These are phyloP conservation scores for Penicillium steckii DNA, from an alignment of 495 filamentous ascomycete genomes.

Conservation along the genomic window DNA sequence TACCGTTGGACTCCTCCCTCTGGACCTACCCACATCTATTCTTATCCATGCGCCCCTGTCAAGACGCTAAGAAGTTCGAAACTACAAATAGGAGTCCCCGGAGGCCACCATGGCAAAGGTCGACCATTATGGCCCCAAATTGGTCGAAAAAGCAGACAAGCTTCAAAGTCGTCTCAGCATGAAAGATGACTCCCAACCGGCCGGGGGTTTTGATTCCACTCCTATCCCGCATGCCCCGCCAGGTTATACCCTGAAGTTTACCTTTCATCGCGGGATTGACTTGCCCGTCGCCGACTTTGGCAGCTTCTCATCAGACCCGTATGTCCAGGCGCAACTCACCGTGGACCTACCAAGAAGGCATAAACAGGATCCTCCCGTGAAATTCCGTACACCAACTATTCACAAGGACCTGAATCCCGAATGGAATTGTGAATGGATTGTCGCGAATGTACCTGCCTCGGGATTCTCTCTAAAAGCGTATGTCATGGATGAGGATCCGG, in stretches of 20 bases:
- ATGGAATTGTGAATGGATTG: slow-evolving; percentile 85
- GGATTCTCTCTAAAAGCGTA: slow-evolving; percentile 80
- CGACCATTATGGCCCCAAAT: slow-evolving; percentile 44
- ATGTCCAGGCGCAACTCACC: slow-evolving; percentile 65
- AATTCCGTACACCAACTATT: slow-evolving; percentile 74
- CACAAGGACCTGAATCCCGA: slow-evolving; percentile 65
- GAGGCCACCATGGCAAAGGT: slow-evolving; percentile 26
- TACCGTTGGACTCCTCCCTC: too few relatives aligned
- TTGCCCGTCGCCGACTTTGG: slow-evolving; percentile 80
- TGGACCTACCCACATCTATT: background rate
- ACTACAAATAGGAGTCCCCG: too few relatives aligned
- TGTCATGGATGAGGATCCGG: slow-evolving; percentile 84
- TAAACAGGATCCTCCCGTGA: slow-evolving; percentile 71
- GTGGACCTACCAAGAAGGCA: slow-evolving; percentile 66
- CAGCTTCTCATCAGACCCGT: slow-evolving; percentile 81
- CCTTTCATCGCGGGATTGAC: slow-evolving; percentile 75
- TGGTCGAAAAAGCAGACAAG: slow-evolving; percentile 58
- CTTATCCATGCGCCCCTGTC: too few relatives aligned
- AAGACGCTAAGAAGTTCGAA: too few relatives aligned
- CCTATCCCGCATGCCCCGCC: slow-evolving; percentile 68
- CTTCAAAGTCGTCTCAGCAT: slow-evolving; percentile 49
- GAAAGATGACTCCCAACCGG: slow-evolving; percentile 45
- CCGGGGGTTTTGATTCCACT: slow-evolving; percentile 77
- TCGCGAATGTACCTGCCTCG: slow-evolving; percentile 75
- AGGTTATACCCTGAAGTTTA: slow-evolving; percentile 83